Conservation (phyloP, 306 rosid genomes). For the Arachis hypogaea region DNA sequence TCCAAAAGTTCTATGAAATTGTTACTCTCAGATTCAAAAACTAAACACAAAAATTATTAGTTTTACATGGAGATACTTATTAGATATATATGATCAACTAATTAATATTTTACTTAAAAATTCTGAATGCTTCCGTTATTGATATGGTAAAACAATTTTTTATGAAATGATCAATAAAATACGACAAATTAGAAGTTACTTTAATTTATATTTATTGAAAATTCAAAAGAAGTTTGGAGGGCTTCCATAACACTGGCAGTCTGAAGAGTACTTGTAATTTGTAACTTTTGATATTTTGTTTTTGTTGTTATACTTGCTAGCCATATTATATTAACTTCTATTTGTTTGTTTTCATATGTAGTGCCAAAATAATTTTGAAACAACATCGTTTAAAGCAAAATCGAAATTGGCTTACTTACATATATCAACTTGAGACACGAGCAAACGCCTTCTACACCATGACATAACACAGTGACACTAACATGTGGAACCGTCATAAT, state of each 20-base stretch:
- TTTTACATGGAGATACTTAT: too few relatives aligned
- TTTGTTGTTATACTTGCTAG: slow-evolving; percentile 24
- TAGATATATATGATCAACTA: too few relatives aligned
- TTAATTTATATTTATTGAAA: slow-evolving; percentile 23
- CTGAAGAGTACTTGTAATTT: slow-evolving; percentile 13
- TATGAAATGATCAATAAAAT: slow-evolving; percentile 22
- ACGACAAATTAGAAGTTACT: slow-evolving; percentile 56
- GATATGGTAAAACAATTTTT: slow-evolving; percentile 12
- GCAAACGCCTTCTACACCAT: not conserved
- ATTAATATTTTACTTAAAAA: not conserved
- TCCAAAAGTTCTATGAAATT: slow-evolving; percentile 35
- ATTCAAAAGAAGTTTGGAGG: slow-evolving; percentile 45
- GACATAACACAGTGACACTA: not conserved
- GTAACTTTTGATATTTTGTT: slow-evolving; percentile 40
- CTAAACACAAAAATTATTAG: slow-evolving; percentile 23
- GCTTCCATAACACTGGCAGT: slow-evolving; percentile 14
- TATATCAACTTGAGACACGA: slow-evolving; percentile 15
- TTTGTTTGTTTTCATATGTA: slow-evolving; percentile 43
- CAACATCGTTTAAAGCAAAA: slow-evolving; percentile 26
- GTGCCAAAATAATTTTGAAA: slow-evolving; percentile 33
- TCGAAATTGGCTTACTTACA: slow-evolving; percentile 4
- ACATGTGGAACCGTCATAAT: slow-evolving; percentile 1
- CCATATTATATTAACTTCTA: slow-evolving; percentile 12
- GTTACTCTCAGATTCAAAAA: slow-evolving; percentile 37
- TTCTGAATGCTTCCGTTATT: not conserved